Base-by-base conservation (phyloP, 345 rosid species). In the Cardamine chenopodiifolia region DNA sequence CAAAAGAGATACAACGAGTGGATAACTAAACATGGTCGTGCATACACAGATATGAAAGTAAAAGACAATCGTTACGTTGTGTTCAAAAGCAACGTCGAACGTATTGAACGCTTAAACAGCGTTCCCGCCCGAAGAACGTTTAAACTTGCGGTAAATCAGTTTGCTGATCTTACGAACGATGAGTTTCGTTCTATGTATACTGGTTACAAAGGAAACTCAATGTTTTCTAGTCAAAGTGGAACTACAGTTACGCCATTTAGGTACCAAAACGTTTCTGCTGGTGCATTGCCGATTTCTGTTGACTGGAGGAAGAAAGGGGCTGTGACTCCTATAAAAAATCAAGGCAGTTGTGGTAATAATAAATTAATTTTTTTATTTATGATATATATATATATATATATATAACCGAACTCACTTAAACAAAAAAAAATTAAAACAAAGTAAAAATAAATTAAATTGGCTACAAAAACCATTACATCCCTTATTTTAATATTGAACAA, bases 151-250 rank as follows among this genome's bases (percentile, higher is more conserved):
- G 74, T 74, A 1, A 86, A 86, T 31, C 79, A 79, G 55, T 84
- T 86, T 62, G 79, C 87, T 2, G 89, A 86, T 70, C 71, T 83
- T 15, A 83, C 85, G 15, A 82, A 83, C 12, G 87, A 82, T 14
- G 87, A 86, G 14, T 86, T 86, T 10, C 80, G 78, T 17, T 61
- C 82, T 13, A 44, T 61, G 40, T 53, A 75, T 45, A 83, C 82
- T 26, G 71, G 86, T 39, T 85, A 53, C 66, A 81, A 71, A 72
- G 35, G 62, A 22, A 9, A 58, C 52, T 1, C 9, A 7, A 32
- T 8, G 9, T 50, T 49, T 18, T 34, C 68, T 66, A 58, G 57
- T 20, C 75, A 19, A 12, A 37, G 23, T 31, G 15, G 1, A 25
- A 53, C 12, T 1, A 62, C 28, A 47, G 35, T 34, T 22, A 32